Percentiles rank a stretch among this genome's conserved stretches.
These are phyloP conservation scores for Marsdenia floribunda DNA, from an alignment of 257 asterid species.

Conservation along the genomic window DNA sequence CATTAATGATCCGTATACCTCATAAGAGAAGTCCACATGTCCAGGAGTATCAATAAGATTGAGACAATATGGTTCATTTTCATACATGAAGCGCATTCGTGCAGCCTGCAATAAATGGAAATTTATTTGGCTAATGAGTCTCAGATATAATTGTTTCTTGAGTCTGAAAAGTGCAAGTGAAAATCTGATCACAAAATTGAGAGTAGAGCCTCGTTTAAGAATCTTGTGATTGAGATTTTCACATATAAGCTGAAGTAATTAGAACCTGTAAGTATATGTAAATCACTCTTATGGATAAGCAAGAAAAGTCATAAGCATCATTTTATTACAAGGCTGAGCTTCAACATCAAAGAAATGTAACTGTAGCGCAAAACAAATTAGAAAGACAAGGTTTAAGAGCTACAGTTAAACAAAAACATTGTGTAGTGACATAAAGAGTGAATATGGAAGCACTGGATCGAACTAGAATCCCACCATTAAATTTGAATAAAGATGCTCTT, in stretches of 20 bases:
- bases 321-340: background rate
- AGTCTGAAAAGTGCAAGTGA: background rate
- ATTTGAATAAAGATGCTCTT: background rate
- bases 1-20: slow-evolving; percentile 41
- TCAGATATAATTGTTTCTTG: background rate
- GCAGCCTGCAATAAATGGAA: slow-evolving; percentile 65
- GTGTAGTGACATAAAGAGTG: background rate
- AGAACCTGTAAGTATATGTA: background rate
- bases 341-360: background rate
- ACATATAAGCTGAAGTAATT: background rate
- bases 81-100: slow-evolving; percentile 77
- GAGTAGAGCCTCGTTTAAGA: background rate
- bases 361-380: background rate
- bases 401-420: background rate
- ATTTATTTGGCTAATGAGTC: slow-evolving; percentile 9
- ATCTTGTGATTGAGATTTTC: background rate
- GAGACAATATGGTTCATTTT: slow-evolving; percentile 74
- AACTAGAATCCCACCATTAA: background rate
- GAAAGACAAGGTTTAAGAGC: background rate
- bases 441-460: background rate
- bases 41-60: slow-evolving; percentile 99
- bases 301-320: background rate
- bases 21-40: slow-evolving; percentile 99
- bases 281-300: background rate
- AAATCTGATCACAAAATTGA: background rate